Base-by-base conservation (phyloP, 108 stramenopile species). In the Discostella stelligeroides region DNA sequence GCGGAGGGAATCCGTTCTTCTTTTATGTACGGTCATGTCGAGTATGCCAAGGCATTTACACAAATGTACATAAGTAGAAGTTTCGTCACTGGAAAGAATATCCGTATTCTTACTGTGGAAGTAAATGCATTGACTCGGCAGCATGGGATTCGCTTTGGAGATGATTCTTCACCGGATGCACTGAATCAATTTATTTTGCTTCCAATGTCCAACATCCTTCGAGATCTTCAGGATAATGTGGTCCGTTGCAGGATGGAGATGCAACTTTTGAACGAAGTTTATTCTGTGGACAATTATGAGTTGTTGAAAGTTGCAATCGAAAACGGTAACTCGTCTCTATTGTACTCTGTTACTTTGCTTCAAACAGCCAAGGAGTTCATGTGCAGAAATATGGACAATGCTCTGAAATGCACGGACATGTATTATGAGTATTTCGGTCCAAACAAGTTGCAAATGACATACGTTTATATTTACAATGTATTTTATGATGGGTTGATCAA, bases 31-130 rank as follows among this genome's bases (percentile, higher is more conserved):
- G 66, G 53, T 27, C 40, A 56, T 21, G 53, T 55, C 41, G 39
- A 54, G 41, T 43, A 20, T 15, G 66, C 53, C 20, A 41, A 55
- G 7, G 20, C 4, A 7, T 55, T 41, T 25, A 34, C 53, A 0
- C 14, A 17, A 9, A n/a, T 18, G 0, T 50, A 37, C 29, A 49
- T 64, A 5, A 30, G 28, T 37, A 29, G 63, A 15, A 37, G 13
- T 23, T 50, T 64, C 55, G 6, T 28, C n/a, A 49, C 48, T 6
- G 47, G 48, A n/a, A 64, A 64, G 34, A 64, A 48, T 29, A 64
- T 64, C 41, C 8, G 17, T 4, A 1, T 29, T 6, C 30, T 50
- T 2, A 8, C 51, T 17, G 21, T 10, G 11, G 53, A 66, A 8
- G 34, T 66, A 4, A 21, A 66, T 24, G 66, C 34, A 21, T 47